A percentile compares a stretch with the other conserved stretches of the same genome.
phyloP scores from a whole-genome alignment of 148 eudicot genomes.

The Polygonum maritimum region DNA sequence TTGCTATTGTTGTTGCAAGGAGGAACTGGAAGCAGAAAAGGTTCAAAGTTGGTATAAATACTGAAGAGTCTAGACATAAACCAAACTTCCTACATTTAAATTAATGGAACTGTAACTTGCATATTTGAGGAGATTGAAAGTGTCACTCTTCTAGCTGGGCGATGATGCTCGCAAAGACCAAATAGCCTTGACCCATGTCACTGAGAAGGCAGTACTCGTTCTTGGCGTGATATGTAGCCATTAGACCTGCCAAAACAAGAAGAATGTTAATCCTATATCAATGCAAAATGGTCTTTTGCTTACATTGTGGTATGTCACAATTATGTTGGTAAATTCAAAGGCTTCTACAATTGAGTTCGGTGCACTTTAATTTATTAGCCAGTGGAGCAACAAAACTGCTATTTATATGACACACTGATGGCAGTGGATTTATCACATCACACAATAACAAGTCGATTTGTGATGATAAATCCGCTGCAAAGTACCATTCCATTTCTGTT shows the following conservation, averaged over 20 bases:
- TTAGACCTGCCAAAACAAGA: slow-evolving; percentile 52
- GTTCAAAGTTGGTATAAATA: not conserved
- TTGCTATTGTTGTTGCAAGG: not conserved
- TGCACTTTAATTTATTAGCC: not conserved
- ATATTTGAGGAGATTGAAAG: not conserved
- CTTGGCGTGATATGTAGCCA: slow-evolving; percentile 92
- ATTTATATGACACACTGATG: not conserved
- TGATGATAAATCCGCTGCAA: not conserved
- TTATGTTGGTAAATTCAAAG: not conserved
- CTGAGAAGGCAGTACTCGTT: slow-evolving; percentile 88
- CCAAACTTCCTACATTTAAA: not conserved
- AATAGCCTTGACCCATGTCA: slow-evolving; percentile 93
- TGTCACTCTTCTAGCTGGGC: slow-evolving; percentile 71
- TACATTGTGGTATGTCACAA: not conserved
- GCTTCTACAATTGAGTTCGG: not conserved
- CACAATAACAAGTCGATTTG: not conserved
- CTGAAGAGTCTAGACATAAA: not conserved
- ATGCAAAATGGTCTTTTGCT: not conserved
- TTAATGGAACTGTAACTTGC: not conserved
- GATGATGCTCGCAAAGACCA: slow-evolving; percentile 69
- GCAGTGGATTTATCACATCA: no score
- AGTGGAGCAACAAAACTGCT: not conserved
- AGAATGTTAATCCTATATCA: not conserved
- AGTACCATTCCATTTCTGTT: not conserved
- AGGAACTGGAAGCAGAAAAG: not conserved